These are phyloP conservation scores for Mycosphaerelloides madeirae DNA, from an alignment of 2,329 filamentous ascomycete species.

Conservation along the genomic window DNA sequence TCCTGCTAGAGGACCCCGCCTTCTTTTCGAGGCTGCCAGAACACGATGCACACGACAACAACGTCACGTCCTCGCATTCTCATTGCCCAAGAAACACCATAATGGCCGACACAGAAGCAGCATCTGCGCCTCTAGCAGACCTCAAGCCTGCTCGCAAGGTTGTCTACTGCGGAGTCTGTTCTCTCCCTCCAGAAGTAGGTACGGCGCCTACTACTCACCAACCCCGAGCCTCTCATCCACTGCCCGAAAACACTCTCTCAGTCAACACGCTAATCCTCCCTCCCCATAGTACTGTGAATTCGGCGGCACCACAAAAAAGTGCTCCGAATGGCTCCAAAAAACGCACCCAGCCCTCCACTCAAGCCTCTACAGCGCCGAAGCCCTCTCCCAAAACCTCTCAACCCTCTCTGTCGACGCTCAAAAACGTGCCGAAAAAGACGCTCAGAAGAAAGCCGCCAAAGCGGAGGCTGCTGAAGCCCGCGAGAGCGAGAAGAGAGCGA, in stretches of 20 bases:
- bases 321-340: slow-evolving; percentile 87
- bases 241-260: background rate
- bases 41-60: background rate
- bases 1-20: too few species aligned
- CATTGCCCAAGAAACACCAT: slow-evolving; percentile 4
- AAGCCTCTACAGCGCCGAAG: slow-evolving; percentile 71
- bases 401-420: slow-evolving; percentile 85
- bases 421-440: slow-evolving; percentile 92
- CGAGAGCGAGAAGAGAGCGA: slow-evolving; percentile 74
- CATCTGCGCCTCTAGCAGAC: slow-evolving; percentile 16
- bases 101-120: slow-evolving; percentile 31
- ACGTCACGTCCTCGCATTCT: background rate
- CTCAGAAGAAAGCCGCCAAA: slow-evolving; percentile 93
- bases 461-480: slow-evolving; percentile 82
- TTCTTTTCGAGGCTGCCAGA: background rate
- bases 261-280: background rate
- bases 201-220: slow-evolving; percentile 25
- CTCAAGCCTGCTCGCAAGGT: slow-evolving; percentile 47
- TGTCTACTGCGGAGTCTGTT: slow-evolving; percentile 63
- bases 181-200: slow-evolving; percentile 63
- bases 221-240: too few species aligned
- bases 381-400: slow-evolving; percentile 76
- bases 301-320: slow-evolving; percentile 92
- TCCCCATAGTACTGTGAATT: slow-evolving; percentile 86
- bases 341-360: slow-evolving; percentile 69